Base-by-base conservation (phyloP, 441 rosid species). In the Erodium moschatum region DNA sequence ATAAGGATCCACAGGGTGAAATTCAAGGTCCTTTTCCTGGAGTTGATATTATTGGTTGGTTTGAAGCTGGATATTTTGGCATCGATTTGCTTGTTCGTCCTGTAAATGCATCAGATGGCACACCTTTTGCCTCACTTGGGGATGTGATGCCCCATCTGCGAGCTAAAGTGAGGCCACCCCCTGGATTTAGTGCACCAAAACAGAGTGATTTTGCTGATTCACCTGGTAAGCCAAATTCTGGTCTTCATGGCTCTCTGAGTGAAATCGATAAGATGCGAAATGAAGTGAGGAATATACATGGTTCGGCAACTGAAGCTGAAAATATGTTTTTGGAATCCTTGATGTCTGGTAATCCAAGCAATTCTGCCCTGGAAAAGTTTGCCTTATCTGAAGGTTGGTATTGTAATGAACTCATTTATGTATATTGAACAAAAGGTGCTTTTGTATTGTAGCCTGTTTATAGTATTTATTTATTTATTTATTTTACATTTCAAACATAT, bases 131-230 rank as follows among this genome's bases (percentile, higher is more conserved):
- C 13, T 81, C 76, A 78, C 99, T 95, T 44, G 93, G 97, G 69
- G 98, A 95, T 86, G 96, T 88, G 40, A 95, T 92, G 98, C 99
- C 99, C 66, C 99, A 95, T 80, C 81, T 95, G 73, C 86, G 95
- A 70, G 92, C 97, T 66, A 95, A 92, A 81, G 92, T 93, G 6
- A 86, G 97, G 69, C 97, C 99, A 21, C 99, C 98, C 8, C 97
- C 98, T 76, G 98, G 99, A 65, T 92, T 95, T 79, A 73, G 81
- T 29, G 79, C 66, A 15, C 81, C 87, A 63, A 95, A 92, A 81
- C 97, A 66, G 76, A 84, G 72, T 70, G 97, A 95, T 72, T 52
- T 62, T 54, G 69, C 77, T 16, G 97, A 87, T 79, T 72, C 81
- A 67, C 75, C 82, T 9, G 77, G 67, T 74, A 78, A 79, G 76